Base-by-base conservation (phyloP, 1,284 basidiomycete genomes). In the Blastosporella zonata region DNA sequence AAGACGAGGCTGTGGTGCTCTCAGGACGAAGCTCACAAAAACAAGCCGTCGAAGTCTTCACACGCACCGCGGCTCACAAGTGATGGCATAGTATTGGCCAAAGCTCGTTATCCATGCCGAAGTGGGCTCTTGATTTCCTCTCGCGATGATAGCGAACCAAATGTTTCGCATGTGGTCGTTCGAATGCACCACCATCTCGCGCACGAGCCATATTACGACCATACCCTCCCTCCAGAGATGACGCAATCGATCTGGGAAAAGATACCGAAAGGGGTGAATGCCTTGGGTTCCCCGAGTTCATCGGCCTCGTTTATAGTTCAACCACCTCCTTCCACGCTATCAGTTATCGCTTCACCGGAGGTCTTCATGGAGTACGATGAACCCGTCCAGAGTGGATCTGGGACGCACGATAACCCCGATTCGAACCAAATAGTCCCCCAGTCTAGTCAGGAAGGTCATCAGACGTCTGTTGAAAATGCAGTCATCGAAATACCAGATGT, bases 1-100 rank as follows among this genome's bases (percentile, higher is more conserved):
- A 76, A 74, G 54, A 76, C 71, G 20, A 67, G 74, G 34, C 62
- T 73, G 10, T 73, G 72, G 71, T 76, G 72, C 56, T 73, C 72
- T 5, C 74, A 74, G 54, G 74, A 76, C 52, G 66, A 68, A 43
- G 67, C 68, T 15, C 69, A 73, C 47, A 65, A 66, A 44, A 67
- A 65, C 12, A 73, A 71, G 56, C 60, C 63, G 28, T 68, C 62
- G n/a, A 62, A 56, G 51, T 58, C 29, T 47, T 54, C 46, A 46
- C 58, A 55, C 25, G 63, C 68, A 53, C 64, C 66, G 2, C 66
- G 68, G 21, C 55, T 67, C 28, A 62, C 68, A 9, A 67, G 63
- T 46, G 63, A 67, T 29, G 70, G 70, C 25, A 67, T 70, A 28
- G 53, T 59, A 2, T 59, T 70, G 46, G 69, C 70, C 2, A 73